Base-by-base conservation (phyloP, 2,329 filamentous ascomycete species). In the Colletotrichum aenigma region DNA sequence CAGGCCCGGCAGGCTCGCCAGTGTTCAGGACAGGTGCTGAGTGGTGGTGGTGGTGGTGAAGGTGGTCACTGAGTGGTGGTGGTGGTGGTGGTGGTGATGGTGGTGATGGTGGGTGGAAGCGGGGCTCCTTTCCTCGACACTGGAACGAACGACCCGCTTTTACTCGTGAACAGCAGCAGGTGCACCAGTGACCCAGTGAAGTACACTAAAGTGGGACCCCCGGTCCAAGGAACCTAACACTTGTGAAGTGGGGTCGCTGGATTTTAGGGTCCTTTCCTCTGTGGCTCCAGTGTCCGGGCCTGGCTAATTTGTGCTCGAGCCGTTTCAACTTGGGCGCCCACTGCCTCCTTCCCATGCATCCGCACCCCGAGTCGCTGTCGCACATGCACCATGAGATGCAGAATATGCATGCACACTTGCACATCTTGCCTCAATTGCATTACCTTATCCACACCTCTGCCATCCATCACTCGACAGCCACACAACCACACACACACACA, bases 311-410 rank as follows among this genome's bases (percentile, higher is more conserved):
- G 60, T 66, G 73, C 62, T 73, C 70, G 71, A 73, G 73, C 73
- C 64, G 73, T 75, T 75, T 75, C 73, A 75, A 75, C 73, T 65
- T 60, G 64, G 34, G 43, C 43, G 43, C 43, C 43, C 43, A 52
- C 43, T 52, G 43, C 64, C 62, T 60, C 62, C 60, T 74, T 38
- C 61, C 70, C 69, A 71, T 66, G 68, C 61, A 66, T 52, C 12
- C 43, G 43, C n/a, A 52, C 43, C n/a, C 6, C 43, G 43, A 52
- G 43, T 52, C 43, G 43, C 43, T 52, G 43, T 52, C 43, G 43
- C 43, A 52, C 43, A 52, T 52, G 43, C 43, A 52, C 43, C 43
- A 52, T 52, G 60, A 65, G 69, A 62, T 64, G 52, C 69, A 73
- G 52, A 62, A 61, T 60, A 68, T 75, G 55, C 55, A 64, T 60